phyloP scores from a whole-genome alignment of 208 protist species.

The Novymonas esmeraldas region DNA sequence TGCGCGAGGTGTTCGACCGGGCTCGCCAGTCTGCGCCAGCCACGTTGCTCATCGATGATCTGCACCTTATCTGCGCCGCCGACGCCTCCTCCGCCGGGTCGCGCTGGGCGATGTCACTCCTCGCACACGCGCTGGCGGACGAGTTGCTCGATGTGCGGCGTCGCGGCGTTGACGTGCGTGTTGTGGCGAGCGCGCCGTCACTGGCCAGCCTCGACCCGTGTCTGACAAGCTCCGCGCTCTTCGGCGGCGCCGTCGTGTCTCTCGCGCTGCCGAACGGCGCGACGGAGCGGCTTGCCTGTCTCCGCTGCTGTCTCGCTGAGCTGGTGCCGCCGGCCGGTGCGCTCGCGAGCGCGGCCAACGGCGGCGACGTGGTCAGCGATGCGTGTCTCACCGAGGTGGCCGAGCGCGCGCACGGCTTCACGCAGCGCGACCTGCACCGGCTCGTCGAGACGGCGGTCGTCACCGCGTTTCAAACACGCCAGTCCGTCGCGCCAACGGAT shows the following conservation, averaged over 20 bases:
- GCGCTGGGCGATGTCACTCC: constrained; percentile 44
- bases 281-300: constrained; percentile 29
- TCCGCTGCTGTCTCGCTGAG: constrained; percentile 27
- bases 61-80: constrained; percentile 51
- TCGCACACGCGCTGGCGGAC: constrained; percentile 38
- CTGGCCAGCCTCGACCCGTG: constrained; percentile 33
- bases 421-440: constrained; percentile 54
- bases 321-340: not conserved
- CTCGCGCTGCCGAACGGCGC: constrained; percentile 24
- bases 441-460: constrained; percentile 46
- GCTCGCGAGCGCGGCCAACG: not conserved
- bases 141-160: constrained; percentile 41
- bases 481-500: constrained; percentile 16
- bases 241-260: constrained; percentile 22
- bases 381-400: constrained; percentile 35
- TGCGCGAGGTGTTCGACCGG: constrained; percentile 92
- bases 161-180: constrained; percentile 27
- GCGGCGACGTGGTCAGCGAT: too few relatives aligned
- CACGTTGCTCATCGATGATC: constrained; percentile 54
- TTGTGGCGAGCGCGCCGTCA: constrained; percentile 39
- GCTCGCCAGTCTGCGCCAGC: constrained; percentile 88
- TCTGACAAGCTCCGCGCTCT: constrained; percentile 23
- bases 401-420: constrained; percentile 55
- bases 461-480: constrained; percentile 32
- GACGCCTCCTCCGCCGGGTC: constrained; percentile 33